A percentile compares a stretch with the other conserved stretches of the same genome.
Conservation (phyloP, 1,139 yeast species). For the Yamadazyma triangularis region DNA sequence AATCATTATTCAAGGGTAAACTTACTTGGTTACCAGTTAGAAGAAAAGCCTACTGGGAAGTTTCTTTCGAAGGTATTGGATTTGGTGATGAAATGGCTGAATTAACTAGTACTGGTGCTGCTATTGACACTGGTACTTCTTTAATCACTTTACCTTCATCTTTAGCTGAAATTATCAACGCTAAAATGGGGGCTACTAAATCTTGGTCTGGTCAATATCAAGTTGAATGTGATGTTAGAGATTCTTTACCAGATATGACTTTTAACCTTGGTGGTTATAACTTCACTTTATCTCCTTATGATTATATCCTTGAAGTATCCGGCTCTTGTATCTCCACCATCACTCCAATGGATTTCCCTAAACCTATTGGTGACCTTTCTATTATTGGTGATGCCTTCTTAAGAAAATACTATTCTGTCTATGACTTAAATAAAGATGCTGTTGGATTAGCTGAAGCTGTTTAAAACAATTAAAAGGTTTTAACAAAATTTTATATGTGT, state of each 20-base stretch:
- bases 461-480: too few species aligned
- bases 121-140: slow-evolving; percentile 97
- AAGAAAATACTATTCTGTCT: slow-evolving; percentile 89
- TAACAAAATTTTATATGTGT: too few species aligned
- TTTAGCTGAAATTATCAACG: slow-evolving; percentile 88
- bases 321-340: slow-evolving; percentile 95
- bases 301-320: slow-evolving; percentile 87
- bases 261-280: slow-evolving; percentile 85
- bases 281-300: slow-evolving; percentile 83
- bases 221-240: slow-evolving; percentile 83
- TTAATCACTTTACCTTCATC: slow-evolving; percentile 91
- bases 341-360: slow-evolving; percentile 97
- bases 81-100: slow-evolving; percentile 89
- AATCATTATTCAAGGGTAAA: slow-evolving; percentile 69
- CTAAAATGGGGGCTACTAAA: slow-evolving; percentile 95
- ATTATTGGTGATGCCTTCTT: slow-evolving; percentile 96
- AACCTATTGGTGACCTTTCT: slow-evolving; percentile 93
- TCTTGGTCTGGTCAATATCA: slow-evolving; percentile 97
- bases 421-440: slow-evolving; percentile 83
- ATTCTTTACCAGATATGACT: slow-evolving; percentile 81
- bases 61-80: slow-evolving; percentile 81
- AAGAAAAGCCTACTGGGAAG: slow-evolving; percentile 99
- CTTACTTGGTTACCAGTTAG: slow-evolving; percentile 95
- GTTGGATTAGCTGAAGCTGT: slow-evolving; percentile 86
- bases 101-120: slow-evolving; percentile 85